phyloP scores from a whole-genome alignment of 768 basidiomycete genomes.

The Trametes coccinea region DNA sequence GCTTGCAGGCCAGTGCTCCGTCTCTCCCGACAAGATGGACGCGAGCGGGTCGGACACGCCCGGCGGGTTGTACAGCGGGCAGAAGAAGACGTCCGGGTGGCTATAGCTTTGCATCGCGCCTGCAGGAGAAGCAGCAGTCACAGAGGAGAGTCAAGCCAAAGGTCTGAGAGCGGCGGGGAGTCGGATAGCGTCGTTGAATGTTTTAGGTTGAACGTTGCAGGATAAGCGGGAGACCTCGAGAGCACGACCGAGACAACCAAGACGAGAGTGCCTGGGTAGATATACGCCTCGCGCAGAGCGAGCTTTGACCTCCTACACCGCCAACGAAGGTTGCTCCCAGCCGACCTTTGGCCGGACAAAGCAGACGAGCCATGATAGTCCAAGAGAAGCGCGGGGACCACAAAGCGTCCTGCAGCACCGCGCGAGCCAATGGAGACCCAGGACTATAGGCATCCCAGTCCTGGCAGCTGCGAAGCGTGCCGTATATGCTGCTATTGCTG shows the following conservation, averaged over 20 bases:
- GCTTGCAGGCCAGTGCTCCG: conserved; percentile 9
- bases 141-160: neutral
- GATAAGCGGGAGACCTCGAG: neutral
- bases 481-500: neutral
- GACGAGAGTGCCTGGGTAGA: neutral
- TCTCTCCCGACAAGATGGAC: conserved; percentile 5
- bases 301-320: conserved; percentile 6
- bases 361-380: conserved; percentile 4
- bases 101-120: conserved; percentile 18
- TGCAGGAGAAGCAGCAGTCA: neutral
- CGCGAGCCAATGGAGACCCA: neutral
- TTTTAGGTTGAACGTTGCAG: neutral
- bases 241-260: too few relatives aligned
- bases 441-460: neutral
- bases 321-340: neutral
- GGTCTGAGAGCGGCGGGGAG: too few relatives aligned
- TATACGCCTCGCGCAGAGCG: conserved; percentile 4
- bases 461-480: neutral
- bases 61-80: conserved; percentile 19
- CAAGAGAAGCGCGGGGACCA: neutral
- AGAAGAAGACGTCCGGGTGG: conserved; percentile 21
- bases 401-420: conserved; percentile 3
- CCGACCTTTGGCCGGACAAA: conserved; percentile 10
- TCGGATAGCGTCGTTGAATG: neutral
- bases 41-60: conserved; percentile 15